Evolutionary conservation across 2,329 filamentous ascomycete species (phyloP), one percentile per base, ranked within the genome.

Genomic region (Onygena corvina): DNA sequence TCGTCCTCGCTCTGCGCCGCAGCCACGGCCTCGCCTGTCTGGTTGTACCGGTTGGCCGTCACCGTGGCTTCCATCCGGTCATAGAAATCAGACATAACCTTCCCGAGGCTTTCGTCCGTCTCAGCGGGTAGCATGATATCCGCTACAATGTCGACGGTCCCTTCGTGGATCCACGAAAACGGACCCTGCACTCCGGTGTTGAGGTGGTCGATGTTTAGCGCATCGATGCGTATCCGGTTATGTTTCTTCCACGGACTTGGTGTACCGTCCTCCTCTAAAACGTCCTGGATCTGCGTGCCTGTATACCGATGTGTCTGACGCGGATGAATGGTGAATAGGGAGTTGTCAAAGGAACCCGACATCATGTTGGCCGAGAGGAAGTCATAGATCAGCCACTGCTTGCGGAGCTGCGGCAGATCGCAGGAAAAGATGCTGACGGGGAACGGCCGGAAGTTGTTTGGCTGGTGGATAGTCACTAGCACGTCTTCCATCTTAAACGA

Each of bases 301-400:
- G 83, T 80, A 48, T 84, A 80, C 35, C 86, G 82, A 61, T 95
- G 89, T 3, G 86, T 83, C 66, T 96, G 92, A 14, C 88, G 80
- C 3, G 90, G 92, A 64, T 98, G 92, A 42, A 98, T 94, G 0
- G 89, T 96, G 65, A 98, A 98, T 2, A 98, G 75, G 0, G 92
- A 96, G 49, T 92, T 87, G 61, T 98, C 92, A 58, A 86, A 94
- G 0, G 88, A 92, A 1, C 92, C 92, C 9, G 87, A 94, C 79
- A 96, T 94, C 65, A 92, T 90, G 61, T 86, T 95, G 14, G 92
- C 92, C 0, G 86, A 92, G 23, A 98, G 70, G 58, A 98, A 93
- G 65, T 98, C 92, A 70, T 98, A 98, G 65, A 96, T 95, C 0
- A 98, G 75, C 85, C 88, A 98, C 60, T 94, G 90, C 62, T 95